Conservation (phyloP, 2,329 filamentous ascomycete species). For the Stagonosporopsis vannaccii region DNA sequence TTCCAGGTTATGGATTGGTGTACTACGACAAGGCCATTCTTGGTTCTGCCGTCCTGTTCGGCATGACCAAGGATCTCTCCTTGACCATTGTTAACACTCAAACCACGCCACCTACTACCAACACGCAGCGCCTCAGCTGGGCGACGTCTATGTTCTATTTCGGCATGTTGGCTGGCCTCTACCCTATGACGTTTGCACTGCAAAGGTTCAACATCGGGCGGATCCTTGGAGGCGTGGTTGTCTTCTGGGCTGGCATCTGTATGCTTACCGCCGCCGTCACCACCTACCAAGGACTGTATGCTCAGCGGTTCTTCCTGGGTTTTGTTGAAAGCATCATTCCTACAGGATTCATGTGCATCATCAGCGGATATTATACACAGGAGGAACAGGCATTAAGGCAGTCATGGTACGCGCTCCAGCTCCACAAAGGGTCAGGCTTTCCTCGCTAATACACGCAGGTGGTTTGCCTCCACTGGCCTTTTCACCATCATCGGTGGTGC, state of each 20-base stretch:
- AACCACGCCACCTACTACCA: conserved; percentile 61
- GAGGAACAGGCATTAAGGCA: conserved; percentile 60
- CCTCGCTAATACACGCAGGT: conserved; percentile 38
- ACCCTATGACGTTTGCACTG: conserved; percentile 74
- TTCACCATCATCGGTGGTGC: conserved; percentile 45
- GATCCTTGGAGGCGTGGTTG: conserved; percentile 68
- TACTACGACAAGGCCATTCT: conserved; percentile 81
- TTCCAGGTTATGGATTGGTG: conserved; percentile 67
- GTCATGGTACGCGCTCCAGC: conserved; percentile 50
- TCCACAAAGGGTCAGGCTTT: not conserved
- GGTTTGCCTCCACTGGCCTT: conserved; percentile 66
- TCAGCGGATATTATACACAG: conserved; percentile 53
- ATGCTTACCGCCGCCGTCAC: conserved; percentile 73
- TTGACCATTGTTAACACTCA: conserved; percentile 63
- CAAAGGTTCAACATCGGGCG: conserved; percentile 72
- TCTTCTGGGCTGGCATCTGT: conserved; percentile 72
- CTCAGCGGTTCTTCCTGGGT: conserved; percentile 63
- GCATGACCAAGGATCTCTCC: conserved; percentile 74
- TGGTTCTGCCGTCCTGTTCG: conserved; percentile 75
- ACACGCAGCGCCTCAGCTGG: conserved; percentile 75
- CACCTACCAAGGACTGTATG: conserved; percentile 67
- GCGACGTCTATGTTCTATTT: conserved; percentile 83
- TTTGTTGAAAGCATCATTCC: conserved; percentile 64
- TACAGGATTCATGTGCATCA: conserved; percentile 64
- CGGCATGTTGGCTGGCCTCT: conserved; percentile 76